phyloP scores from a whole-genome alignment of 257 asterid species.

The Nicotiana noctiflora region DNA sequence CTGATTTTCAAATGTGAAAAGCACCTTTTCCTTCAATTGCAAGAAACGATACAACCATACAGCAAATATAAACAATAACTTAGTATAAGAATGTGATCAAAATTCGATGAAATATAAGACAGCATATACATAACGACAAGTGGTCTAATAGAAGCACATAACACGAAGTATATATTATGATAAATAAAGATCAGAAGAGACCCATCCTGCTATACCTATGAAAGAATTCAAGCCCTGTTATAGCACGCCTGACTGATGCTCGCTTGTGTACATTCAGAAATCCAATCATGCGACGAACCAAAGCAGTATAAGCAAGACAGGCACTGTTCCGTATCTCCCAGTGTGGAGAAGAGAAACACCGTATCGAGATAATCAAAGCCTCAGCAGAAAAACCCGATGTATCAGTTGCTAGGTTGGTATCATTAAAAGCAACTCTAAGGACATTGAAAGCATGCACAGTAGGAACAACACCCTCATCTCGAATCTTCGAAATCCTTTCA shows the following conservation, averaged over 20 bases:
- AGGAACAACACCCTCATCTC: constrained; percentile 95
- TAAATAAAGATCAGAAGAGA: constrained; percentile 6
- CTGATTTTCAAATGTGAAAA: not conserved
- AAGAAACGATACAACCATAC: not conserved
- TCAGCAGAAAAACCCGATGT: constrained; percentile 90
- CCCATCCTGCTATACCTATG: constrained; percentile 50
- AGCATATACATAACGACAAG: not conserved
- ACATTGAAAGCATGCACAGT: constrained; percentile 94
- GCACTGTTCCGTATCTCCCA: constrained; percentile 99
- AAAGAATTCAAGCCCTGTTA: constrained; percentile 91
- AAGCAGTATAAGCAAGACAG: constrained; percentile 89
- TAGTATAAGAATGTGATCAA: not conserved
- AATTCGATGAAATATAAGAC: not conserved
- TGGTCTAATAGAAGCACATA: not conserved
- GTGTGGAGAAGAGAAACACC: constrained; percentile 82
- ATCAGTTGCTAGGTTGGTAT: constrained; percentile 89
- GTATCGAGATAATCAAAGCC: constrained; percentile 70
- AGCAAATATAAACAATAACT: not conserved
- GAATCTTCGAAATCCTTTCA: constrained; percentile 55
- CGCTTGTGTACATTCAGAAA: constrained; percentile 89
- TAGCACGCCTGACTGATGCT: constrained; percentile 83
- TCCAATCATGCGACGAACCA: constrained; percentile 96
- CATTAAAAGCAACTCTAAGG: constrained; percentile 84
- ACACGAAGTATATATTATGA: not conserved
- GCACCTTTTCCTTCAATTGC: not conserved